These are phyloP conservation scores for Paecilomyces formosus DNA, from an alignment of 2,329 filamentous ascomycete species.

Conservation along the genomic window DNA sequence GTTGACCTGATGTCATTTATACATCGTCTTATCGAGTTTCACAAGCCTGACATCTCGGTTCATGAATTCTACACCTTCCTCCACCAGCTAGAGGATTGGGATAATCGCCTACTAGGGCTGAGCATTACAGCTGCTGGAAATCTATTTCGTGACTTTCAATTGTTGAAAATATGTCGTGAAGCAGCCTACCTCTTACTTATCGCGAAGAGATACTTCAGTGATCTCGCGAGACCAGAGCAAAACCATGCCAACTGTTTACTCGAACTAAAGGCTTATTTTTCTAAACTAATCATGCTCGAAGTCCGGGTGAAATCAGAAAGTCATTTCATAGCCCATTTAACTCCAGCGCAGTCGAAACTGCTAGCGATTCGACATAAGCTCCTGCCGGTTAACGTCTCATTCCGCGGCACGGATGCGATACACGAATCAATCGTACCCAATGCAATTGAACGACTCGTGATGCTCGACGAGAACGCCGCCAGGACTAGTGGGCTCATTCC, in stretches of 20 bases:
- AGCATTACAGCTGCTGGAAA: too few species aligned
- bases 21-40: too few species aligned
- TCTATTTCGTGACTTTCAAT: too few species aligned
- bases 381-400: background rate
- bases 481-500: background rate
- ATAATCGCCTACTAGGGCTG: too few species aligned
- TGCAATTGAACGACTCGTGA: background rate
- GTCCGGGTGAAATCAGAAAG: background rate
- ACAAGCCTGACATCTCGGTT: too few species aligned
- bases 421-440: background rate
- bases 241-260: background rate
- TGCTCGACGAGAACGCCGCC: background rate
- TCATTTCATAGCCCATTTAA: background rate
- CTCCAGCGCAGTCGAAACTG: background rate
- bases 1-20: too few species aligned
- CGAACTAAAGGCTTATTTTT: slow-evolving; percentile 1
- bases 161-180: too few species aligned
- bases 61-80: too few species aligned
- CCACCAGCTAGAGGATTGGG: too few species aligned
- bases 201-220: background rate
- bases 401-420: too few species aligned
- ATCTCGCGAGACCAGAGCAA: background rate
- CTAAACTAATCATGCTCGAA: slow-evolving; percentile 1
- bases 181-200: background rate
- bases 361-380: background rate